Percentiles rank a stretch among this genome's conserved stretches.
Conservation (phyloP, 805 yeast genomes). For the Spathaspora boniae region DNA sequence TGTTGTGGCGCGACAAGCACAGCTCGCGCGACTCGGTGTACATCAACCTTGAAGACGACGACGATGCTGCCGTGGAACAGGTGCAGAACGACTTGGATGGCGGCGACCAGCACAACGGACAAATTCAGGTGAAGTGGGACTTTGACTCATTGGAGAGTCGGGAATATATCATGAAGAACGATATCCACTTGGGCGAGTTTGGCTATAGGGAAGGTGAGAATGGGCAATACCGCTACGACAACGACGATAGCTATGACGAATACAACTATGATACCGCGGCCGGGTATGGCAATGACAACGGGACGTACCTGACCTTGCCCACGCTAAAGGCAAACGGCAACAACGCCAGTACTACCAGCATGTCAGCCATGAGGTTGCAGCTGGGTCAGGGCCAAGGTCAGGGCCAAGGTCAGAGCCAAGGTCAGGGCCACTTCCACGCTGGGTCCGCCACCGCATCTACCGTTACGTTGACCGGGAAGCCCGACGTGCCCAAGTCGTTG, state of each 20-base stretch:
- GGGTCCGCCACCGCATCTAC: background rate
- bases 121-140: slow-evolving; percentile 72
- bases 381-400: no score
- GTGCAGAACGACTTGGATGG: slow-evolving; percentile 1
- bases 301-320: slow-evolving; percentile 25
- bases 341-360: slow-evolving; percentile 2
- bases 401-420: no score
- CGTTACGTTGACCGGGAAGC: slow-evolving; percentile 2
- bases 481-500: slow-evolving; percentile 69
- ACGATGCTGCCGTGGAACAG: slow-evolving; percentile 13
- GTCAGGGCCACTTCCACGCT: background rate
- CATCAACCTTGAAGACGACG: slow-evolving; percentile 22
- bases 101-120: slow-evolving; percentile 10
- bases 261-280: slow-evolving; percentile 14
- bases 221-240: no score
- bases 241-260: slow-evolving; percentile 25
- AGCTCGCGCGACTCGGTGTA: slow-evolving; percentile 50
- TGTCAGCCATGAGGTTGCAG: slow-evolving; percentile 2
- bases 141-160: slow-evolving; percentile 76
- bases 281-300: background rate
- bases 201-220: no score
- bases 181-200: slow-evolving; percentile 42
- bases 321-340: slow-evolving; percentile 14
- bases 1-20: slow-evolving; percentile 67
- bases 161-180: slow-evolving; percentile 72